Conservation (phyloP, 2,329 filamentous ascomycete species). For the Ascocoryne sarcoides region DNA sequence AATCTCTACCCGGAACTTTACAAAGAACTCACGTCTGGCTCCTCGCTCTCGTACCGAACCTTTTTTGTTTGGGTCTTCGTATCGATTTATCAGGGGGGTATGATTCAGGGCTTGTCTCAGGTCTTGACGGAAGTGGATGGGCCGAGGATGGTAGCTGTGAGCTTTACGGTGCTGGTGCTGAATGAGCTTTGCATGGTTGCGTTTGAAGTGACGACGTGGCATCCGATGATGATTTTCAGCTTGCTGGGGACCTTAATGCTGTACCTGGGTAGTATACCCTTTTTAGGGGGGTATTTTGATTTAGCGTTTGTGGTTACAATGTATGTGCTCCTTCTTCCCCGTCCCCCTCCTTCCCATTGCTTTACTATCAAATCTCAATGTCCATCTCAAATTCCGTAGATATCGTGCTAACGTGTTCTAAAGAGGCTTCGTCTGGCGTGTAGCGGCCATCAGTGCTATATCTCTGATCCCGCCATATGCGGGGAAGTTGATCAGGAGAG, state of each 20-base stretch:
- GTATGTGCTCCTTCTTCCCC: slow-evolving; percentile 34
- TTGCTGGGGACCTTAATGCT: slow-evolving; percentile 74
- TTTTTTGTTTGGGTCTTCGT: slow-evolving; percentile 97
- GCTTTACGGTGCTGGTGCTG: slow-evolving; percentile 82
- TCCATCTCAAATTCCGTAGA: no score
- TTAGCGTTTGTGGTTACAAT: slow-evolving; percentile 65
- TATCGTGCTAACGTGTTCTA: neutral
- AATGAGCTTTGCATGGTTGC: slow-evolving; percentile 98
- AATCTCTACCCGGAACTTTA: slow-evolving; percentile 96
- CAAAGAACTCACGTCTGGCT: slow-evolving; percentile 87
- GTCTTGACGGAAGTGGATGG: slow-evolving; percentile 72
- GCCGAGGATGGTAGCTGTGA: slow-evolving; percentile 74
- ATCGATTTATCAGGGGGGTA: slow-evolving; percentile 86
- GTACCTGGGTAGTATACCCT: slow-evolving; percentile 78
- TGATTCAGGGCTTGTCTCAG: slow-evolving; percentile 93
- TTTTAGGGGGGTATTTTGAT: slow-evolving; percentile 85
- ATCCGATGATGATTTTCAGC: slow-evolving; percentile 78
- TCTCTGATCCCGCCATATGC: slow-evolving; percentile 80
- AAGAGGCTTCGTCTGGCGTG: slow-evolving; percentile 82
- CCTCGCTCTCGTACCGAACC: slow-evolving; percentile 79
- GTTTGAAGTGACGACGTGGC: slow-evolving; percentile 94
- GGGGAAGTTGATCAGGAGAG: slow-evolving; percentile 74
- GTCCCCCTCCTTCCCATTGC: neutral
- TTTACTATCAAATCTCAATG: neutral
- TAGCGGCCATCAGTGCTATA: slow-evolving; percentile 69